A percentile compares a stretch with the other conserved stretches of the same genome.
Evolutionary conservation across 768 basidiomycete species (phyloP).

Genomic region (Solioccasus polychromus): DNA sequence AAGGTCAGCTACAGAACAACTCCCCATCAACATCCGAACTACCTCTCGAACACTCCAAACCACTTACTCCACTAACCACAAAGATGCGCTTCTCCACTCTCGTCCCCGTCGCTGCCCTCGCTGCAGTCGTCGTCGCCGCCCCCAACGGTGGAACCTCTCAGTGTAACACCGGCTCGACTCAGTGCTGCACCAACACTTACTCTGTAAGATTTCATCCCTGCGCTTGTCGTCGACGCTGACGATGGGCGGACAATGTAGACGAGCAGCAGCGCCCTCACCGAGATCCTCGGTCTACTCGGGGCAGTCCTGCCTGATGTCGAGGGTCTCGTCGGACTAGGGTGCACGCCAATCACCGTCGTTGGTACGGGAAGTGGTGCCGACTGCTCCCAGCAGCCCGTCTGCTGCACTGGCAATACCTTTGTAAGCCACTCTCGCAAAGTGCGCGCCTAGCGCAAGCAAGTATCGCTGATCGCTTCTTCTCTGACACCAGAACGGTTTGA

Average conservation of each 20-base stretch:
- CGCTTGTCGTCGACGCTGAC: neutral
- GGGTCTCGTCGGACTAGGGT: constrained; percentile 8
- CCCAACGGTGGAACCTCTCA: neutral
- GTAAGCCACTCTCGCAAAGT: constrained; percentile 1
- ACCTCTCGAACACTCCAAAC: neutral
- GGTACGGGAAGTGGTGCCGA: neutral
- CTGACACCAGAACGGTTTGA: constrained; percentile 1
- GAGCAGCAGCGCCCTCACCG: neutral
- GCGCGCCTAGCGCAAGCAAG: neutral
- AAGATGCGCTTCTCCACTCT: constrained; percentile 13
- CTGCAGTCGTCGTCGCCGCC: constrained; percentile 3
- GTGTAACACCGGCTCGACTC: constrained; percentile 11
- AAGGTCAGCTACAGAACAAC: neutral
- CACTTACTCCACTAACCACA: neutral
- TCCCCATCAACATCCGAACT: neutral
- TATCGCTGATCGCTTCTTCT: neutral
- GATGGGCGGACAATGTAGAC: neutral
- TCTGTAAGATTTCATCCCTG: neutral
- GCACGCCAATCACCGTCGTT: neutral
- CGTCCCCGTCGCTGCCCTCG: constrained; percentile 11
- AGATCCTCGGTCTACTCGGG: constrained; percentile 2
- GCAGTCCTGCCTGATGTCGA: neutral
- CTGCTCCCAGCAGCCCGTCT: constrained; percentile 16
- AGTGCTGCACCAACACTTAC: constrained; percentile 10
- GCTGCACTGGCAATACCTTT: constrained; percentile 11